These are phyloP conservation scores for Thoreauomyces humboldtii DNA, from an alignment of 192 early-diverging fungal genomes.

Conservation along the genomic window DNA sequence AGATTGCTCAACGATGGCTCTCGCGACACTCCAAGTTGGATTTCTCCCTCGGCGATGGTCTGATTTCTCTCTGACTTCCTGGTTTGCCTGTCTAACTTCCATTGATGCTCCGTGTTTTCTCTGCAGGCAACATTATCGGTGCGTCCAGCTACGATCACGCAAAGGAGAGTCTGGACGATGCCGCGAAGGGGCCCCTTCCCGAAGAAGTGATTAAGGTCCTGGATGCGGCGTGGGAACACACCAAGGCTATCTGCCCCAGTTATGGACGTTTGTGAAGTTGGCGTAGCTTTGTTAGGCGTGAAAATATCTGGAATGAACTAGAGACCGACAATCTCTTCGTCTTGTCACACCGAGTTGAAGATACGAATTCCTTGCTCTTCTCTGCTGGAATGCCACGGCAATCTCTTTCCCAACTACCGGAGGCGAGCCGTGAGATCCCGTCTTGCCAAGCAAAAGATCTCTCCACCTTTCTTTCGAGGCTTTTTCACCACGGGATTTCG, in stretches of 20 bases:
- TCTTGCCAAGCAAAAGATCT: too few species aligned
- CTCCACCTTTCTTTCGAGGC: too few species aligned
- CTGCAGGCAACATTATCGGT: slow-evolving; percentile 43
- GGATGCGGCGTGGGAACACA: slow-evolving; percentile 53
- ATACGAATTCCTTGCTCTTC: too few species aligned
- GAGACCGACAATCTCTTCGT: too few species aligned
- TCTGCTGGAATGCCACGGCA: too few species aligned
- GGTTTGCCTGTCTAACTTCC: not conserved
- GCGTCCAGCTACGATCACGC: slow-evolving; percentile 47
- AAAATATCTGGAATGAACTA: too few species aligned
- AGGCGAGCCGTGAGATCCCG: too few species aligned
- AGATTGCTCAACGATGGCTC: slow-evolving; percentile 46
- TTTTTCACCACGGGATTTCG: too few species aligned
- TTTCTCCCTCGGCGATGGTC: slow-evolving; percentile 39
- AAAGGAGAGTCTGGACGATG: slow-evolving; percentile 45
- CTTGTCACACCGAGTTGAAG: too few species aligned
- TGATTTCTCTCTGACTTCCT: not conserved
- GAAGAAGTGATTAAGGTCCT: slow-evolving; percentile 48
- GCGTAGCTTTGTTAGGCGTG: too few species aligned
- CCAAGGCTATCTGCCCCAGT: slow-evolving; percentile 21
- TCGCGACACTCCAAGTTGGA: slow-evolving; percentile 46
- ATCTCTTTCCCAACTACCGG: too few species aligned
- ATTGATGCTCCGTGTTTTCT: not conserved
- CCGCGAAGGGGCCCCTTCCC: slow-evolving; percentile 53
- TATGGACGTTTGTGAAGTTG: too few species aligned